Base-by-base conservation (phyloP, 148 eudicot genomes). In the Salicornia ramosissima region DNA sequence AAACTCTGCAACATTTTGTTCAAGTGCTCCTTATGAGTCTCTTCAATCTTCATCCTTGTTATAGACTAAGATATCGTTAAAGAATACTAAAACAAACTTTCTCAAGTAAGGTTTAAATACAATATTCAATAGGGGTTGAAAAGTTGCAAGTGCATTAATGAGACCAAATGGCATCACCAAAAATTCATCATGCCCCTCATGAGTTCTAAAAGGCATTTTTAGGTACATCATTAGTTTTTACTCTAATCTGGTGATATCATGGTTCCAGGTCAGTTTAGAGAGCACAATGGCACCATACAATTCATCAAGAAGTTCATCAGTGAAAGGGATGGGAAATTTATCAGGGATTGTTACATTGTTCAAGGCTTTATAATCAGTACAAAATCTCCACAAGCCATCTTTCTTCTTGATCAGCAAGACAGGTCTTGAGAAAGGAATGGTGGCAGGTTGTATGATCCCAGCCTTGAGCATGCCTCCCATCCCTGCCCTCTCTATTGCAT, bases 61-160 rank as follows among this genome's bases (percentile, higher is more conserved):
- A 9, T 66, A 66, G 0, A 66, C 26, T 5, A 66, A 50, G 1
- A 66, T 66, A 7, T 50, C 70, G 26, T 64, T 33, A 22, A 64
- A 64, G 30, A 64, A 64, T 4, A 64, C 51, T n/a, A 64, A n/a
- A 0, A 36, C 43, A 40, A 40, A 18, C 2, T 45, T 11, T 6
- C 68, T 28, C 10, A 46, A 26, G 3, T 3, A 45, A 24, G 34
- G 68, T 4, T 8, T 10, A 25, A 65, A 43, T 10, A 65, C 25
- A 1, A 25, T 29, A 10, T 65, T 43, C 68, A 65, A 25, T 2
- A 65, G 36, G 2, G 52, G 10, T 5, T 65, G 68, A 24, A 43
- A 43, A 12, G 68, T 65, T 0, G 68, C 26, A 1, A 36, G 68
- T 1, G 68, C 36, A 43, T 65, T 65, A 8, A 34, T 65, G n/a